Evolutionary conservation across 805 yeast genomes (phyloP), one percentile per base, ranked within the genome.

Genomic region (Kluyveromyces siamensis): DNA sequence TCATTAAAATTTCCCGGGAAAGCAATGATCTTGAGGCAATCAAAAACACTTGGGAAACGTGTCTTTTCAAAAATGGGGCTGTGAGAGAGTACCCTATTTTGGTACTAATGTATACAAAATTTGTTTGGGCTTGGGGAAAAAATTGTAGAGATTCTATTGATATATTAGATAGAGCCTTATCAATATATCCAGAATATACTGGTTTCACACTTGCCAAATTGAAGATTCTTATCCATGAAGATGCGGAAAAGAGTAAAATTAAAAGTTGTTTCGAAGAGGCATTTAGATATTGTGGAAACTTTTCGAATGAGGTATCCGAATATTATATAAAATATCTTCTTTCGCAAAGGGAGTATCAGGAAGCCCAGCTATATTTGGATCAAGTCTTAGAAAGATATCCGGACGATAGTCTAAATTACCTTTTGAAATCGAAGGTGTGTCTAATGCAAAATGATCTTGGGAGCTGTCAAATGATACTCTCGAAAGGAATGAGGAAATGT

Each of bases 181-280:
- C 67, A 5, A 47, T 55, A 2, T 64, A 76, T 8, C 76, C 83
- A 1, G 53, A 63, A 0, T 71, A 69, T 51, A 82, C 79, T 51
- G 77, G 74, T 21, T 60, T 87, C 9, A 83, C 88, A 87, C 67
- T 83, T 45, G 91, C 91, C 0, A 72, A 82, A n/a, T 70, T 84
- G 21, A 83, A 86, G 53, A 64, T 88, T 35, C 86, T 85, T 48
- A 66, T 69, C 16, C 71, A 71, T 19, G 38, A 19, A 16, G 65
- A 70, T 6, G 63, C 67, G 5, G 59, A 74, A 33, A 61, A 56
- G 35, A 65, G 63, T 0, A 55, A 61, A 13, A 80, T 43, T 17
- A 17, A 14, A 5, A 7, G 36, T 8, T 43, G 27, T 11, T 43
- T 18, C 21, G 19, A 33, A 30, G 30, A 43, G 27, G 21, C 45